Conservation (phyloP, 2,329 filamentous ascomycete genomes). For the Stachybotrys chartarum region DNA sequence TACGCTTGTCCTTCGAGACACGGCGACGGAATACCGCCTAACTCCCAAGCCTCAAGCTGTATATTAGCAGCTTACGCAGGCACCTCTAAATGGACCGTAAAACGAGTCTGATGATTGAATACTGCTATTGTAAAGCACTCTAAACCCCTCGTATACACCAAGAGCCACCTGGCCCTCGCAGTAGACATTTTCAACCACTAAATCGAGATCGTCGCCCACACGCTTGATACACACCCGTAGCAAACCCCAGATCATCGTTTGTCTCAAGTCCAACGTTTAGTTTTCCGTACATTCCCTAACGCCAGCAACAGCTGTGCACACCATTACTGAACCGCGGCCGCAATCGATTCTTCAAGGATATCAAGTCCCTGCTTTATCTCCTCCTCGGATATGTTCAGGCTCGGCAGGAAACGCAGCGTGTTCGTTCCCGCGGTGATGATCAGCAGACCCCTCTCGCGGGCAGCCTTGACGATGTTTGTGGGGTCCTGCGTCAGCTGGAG, state of each 20-base stretch:
- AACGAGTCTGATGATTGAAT: too few relatives aligned
- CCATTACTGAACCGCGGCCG: constrained; percentile 12
- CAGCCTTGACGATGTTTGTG: constrained; percentile 70
- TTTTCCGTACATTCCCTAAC: background rate
- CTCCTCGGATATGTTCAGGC: constrained; percentile 68
- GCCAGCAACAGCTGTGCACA: background rate
- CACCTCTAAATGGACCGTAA: too few relatives aligned
- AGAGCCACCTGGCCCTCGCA: too few relatives aligned
- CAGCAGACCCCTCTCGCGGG: constrained; percentile 77
- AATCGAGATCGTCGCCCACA: too few relatives aligned
- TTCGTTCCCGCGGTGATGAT: constrained; percentile 92
- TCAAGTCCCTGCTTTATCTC: constrained; percentile 74
- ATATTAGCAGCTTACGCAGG: too few relatives aligned
- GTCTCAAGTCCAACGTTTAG: background rate
- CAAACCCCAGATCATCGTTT: background rate
- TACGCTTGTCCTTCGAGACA: too few relatives aligned
- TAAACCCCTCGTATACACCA: too few relatives aligned
- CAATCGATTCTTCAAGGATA: constrained; percentile 65
- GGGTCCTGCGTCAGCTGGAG: constrained; percentile 73
- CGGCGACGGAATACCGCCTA: too few relatives aligned
- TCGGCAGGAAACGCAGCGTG: constrained; percentile 86
- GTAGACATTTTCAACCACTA: too few relatives aligned
- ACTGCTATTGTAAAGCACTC: too few relatives aligned
- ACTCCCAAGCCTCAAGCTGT: too few relatives aligned
- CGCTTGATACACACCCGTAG: background rate